Conservation (phyloP, 2,329 filamentous ascomycete genomes). For the Diaporthe eres region DNA sequence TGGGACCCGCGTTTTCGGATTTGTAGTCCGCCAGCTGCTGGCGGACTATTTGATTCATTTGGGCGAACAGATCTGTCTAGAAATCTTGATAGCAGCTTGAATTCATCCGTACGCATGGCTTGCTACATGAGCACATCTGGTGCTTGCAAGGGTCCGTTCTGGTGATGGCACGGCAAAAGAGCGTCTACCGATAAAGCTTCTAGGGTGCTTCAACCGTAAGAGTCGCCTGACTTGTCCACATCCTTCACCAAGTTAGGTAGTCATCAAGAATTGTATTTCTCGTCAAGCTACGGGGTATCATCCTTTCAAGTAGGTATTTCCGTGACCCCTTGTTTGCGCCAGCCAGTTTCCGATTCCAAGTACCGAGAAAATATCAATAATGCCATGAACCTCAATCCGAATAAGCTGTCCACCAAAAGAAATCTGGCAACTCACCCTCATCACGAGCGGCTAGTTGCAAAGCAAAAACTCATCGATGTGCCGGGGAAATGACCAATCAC, state of each 20-base stretch:
- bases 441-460: not conserved
- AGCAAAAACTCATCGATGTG: not conserved
- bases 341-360: slow-evolving; percentile 7
- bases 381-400: not conserved
- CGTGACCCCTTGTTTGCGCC: slow-evolving; percentile 23
- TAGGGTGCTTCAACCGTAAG: too few relatives aligned
- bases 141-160: not conserved
- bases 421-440: not conserved
- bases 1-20: not conserved
- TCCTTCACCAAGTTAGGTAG: not conserved
- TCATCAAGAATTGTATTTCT: not conserved
- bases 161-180: not conserved
- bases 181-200: not conserved
- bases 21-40: not conserved
- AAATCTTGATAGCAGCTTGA: not conserved
- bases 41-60: too few relatives aligned
- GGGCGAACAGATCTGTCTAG: not conserved
- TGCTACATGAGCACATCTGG: not conserved
- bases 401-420: not conserved
- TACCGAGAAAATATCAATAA: not conserved
- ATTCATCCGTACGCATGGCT: not conserved
- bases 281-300: slow-evolving; percentile 31
- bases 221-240: not conserved
- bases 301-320: not conserved
- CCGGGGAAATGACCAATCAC: not conserved